Evolutionary conservation across 1,139 yeast genomes (phyloP).

Genomic region (Saccharomyces hybrid): DNA sequence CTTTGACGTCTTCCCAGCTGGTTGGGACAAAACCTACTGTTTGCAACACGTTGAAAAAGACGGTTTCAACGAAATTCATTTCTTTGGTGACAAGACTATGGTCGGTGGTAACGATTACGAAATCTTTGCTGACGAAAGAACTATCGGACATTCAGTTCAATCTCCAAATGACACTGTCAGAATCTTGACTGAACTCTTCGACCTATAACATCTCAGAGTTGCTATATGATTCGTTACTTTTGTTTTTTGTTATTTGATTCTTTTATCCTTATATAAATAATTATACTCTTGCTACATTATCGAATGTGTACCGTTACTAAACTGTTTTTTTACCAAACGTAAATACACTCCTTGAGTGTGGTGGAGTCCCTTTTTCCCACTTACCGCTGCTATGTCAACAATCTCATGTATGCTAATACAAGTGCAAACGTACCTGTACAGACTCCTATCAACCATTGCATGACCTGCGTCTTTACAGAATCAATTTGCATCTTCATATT

Average conservation of each 20-base stretch:
- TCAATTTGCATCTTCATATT: conserved; percentile 94
- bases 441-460: conserved; percentile 97
- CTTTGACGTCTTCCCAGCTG: conserved; percentile 98
- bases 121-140: conserved; percentile 84
- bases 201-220: conserved; percentile 15
- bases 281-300: background rate
- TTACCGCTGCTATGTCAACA: conserved; percentile 48
- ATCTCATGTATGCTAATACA: conserved; percentile 80
- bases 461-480: conserved; percentile 87
- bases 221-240: background rate
- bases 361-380: background rate
- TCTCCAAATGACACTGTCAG: conserved; percentile 82
- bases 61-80: conserved; percentile 81
- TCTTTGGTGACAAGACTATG: conserved; percentile 97
- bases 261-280: background rate
- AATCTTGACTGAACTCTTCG: conserved; percentile 75
- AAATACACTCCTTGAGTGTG: background rate
- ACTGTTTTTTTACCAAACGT: background rate
- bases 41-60: conserved; percentile 84
- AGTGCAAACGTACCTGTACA: conserved; percentile 96
- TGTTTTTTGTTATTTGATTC: background rate
- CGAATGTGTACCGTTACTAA: background rate
- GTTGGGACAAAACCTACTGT: conserved; percentile 99
- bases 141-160: conserved; percentile 89
- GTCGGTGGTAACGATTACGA: conserved; percentile 98